phyloP scores from a whole-genome alignment of 805 yeast genomes.

The Saturnispora ahearnii region DNA sequence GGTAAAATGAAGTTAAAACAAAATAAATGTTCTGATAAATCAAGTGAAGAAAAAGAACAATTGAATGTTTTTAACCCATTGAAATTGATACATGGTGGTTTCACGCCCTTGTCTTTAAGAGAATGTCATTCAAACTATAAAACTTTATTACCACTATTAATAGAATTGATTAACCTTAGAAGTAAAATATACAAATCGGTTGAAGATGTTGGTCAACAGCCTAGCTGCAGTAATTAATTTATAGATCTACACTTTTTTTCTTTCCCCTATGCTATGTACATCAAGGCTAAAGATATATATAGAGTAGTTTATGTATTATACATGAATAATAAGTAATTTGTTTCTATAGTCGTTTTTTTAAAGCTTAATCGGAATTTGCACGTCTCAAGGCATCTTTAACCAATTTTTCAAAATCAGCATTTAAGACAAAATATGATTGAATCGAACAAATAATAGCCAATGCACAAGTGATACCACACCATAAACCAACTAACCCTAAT shows the following conservation, averaged over 20 bases:
- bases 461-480: conserved; percentile 29
- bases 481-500: conserved; percentile 32
- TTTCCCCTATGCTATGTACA: not conserved
- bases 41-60: conserved; percentile 7
- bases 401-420: conserved; percentile 42
- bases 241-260: not conserved
- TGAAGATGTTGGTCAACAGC: not conserved
- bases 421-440: conserved; percentile 40
- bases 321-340: too few relatives aligned
- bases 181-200: conserved; percentile 3
- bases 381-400: conserved; percentile 36
- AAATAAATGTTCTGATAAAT: conserved; percentile 6
- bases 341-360: conserved; percentile 1
- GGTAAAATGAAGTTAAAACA: conserved; percentile 1
- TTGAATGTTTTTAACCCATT: conserved; percentile 14
- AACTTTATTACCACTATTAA: conserved; percentile 7
- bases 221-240: not conserved
- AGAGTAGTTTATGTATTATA: not conserved
- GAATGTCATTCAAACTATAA: conserved; percentile 15
- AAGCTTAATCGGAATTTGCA: conserved; percentile 20
- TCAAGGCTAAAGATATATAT: not conserved
- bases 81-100: conserved; percentile 23
- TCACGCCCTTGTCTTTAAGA: conserved; percentile 17
- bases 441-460: conserved; percentile 35
- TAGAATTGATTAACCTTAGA: conserved; percentile 12